Percentiles rank a stretch among this genome's conserved stretches.
phyloP scores from a whole-genome alignment of 73 alveolate species.

The Urostyla sp. region DNA sequence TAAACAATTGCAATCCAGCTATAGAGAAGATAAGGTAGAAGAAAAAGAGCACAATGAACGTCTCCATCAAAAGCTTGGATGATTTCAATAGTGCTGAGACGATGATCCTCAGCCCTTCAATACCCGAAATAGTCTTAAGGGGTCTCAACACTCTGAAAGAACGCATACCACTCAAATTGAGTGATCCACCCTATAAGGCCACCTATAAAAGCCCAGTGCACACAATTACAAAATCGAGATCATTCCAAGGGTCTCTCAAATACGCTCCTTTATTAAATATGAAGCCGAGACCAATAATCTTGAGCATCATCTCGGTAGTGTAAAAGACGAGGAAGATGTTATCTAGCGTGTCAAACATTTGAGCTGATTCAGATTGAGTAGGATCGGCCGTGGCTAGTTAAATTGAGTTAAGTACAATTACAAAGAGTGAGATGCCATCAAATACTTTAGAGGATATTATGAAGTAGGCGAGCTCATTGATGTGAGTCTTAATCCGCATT shows the following conservation, averaged over 20 bases:
- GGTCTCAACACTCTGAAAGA: conserved; percentile 98
- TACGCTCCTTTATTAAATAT: conserved; percentile 76
- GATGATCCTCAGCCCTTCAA: conserved; percentile 90
- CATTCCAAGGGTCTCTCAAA: conserved; percentile 88
- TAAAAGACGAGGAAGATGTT: conserved; percentile 58
- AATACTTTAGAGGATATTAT: conserved; percentile 37
- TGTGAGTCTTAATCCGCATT: conserved; percentile 8
- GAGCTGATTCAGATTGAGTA: conserved; percentile 47
- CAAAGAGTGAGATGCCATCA: conserved; percentile 65
- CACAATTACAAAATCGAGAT: conserved; percentile 81
- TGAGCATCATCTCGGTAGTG: conserved; percentile 69
- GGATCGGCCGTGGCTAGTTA: conserved; percentile 89
- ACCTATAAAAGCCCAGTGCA: conserved; percentile 65
- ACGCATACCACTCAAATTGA: conserved; percentile 85
- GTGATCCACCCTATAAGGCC: conserved; percentile 54
- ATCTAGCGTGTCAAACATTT: conserved; percentile 21
- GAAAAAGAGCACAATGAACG: conserved; percentile 87
- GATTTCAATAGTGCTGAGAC: conserved; percentile 91
- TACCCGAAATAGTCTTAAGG: conserved; percentile 90
- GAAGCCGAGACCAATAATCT: conserved; percentile 73
- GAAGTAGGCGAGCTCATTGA: not conserved
- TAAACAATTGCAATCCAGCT: conserved; percentile 94
- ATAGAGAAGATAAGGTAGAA: conserved; percentile 91
- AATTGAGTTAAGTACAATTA: conserved; percentile 71
- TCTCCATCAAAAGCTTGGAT: conserved; percentile 87